These are phyloP conservation scores for Fusarium aywerte DNA, from an alignment of 2,329 filamentous ascomycete genomes.

Conservation along the genomic window DNA sequence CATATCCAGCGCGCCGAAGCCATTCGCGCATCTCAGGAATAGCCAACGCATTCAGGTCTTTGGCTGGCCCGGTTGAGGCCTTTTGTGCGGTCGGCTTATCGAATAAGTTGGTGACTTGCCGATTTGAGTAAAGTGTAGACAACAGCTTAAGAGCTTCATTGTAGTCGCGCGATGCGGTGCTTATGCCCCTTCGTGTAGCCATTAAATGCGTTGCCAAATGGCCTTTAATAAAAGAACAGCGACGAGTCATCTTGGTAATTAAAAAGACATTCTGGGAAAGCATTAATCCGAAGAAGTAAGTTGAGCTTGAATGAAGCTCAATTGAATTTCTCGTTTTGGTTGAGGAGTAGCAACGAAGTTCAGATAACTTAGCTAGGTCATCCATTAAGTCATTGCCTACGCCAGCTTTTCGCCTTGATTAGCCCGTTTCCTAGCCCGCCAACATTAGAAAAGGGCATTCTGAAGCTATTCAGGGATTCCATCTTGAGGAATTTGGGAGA, in stretches of 20 bases:
- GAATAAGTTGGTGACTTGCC: conserved; percentile 68
- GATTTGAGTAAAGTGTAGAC: conserved; percentile 83
- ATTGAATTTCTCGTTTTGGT: neutral
- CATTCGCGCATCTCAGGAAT: conserved; percentile 86
- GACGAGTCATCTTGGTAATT: conserved; percentile 1
- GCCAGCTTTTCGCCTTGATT: neutral
- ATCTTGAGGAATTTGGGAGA: neutral
- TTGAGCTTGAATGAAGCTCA: neutral
- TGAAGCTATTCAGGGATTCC: neutral
- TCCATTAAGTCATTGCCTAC: neutral
- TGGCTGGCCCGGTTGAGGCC: conserved; percentile 55
- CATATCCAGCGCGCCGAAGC: conserved; percentile 79
- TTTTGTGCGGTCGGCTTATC: conserved; percentile 44
- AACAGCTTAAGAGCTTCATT: conserved; percentile 78
- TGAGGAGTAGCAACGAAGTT: neutral
- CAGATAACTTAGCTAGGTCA: neutral
- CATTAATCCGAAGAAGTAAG: neutral
- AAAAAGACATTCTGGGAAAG: neutral
- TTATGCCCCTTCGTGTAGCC: conserved; percentile 15
- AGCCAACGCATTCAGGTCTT: conserved; percentile 74
- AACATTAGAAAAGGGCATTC: neutral
- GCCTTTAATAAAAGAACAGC: neutral
- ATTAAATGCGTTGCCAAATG: conserved; percentile 6
- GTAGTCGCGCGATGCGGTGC: conserved; percentile 55
- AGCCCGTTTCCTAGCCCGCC: neutral